phyloP scores from a whole-genome alignment of 2,329 filamentous ascomycete species.

The Monilinia laxa region DNA sequence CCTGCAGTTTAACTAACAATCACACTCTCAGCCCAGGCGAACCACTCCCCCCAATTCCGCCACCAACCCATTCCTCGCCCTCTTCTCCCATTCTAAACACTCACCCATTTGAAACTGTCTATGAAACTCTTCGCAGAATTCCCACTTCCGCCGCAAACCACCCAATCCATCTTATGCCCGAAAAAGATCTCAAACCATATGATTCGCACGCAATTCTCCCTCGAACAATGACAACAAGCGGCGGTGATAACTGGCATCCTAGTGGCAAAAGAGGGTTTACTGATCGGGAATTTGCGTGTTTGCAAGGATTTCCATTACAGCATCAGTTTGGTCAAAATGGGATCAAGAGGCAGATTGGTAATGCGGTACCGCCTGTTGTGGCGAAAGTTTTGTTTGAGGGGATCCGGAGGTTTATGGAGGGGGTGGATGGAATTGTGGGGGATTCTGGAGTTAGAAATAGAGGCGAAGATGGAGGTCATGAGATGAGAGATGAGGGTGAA shows the following conservation, averaged over 20 bases:
- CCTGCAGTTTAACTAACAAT: constrained; percentile 11
- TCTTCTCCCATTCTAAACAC: constrained; percentile 34
- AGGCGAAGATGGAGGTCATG: background rate
- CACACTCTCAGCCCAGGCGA: constrained; percentile 61
- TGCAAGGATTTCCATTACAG: constrained; percentile 66
- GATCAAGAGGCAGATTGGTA: constrained; percentile 68
- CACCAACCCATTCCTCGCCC: constrained; percentile 55
- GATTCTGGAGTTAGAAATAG: constrained; percentile 32
- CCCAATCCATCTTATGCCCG: constrained; percentile 27
- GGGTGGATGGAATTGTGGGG: constrained; percentile 31
- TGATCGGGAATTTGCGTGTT: constrained; percentile 59
- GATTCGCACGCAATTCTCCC: constrained; percentile 50
- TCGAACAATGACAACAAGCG: constrained; percentile 64
- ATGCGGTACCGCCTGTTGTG: constrained; percentile 69
- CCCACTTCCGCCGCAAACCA: constrained; percentile 43
- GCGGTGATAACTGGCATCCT: constrained; percentile 64
- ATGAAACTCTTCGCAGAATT: constrained; percentile 35
- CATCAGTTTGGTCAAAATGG: constrained; percentile 54
- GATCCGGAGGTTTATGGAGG: constrained; percentile 41
- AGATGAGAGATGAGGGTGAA: no score
- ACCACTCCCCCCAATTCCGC: constrained; percentile 63
- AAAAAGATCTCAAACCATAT: constrained; percentile 42
- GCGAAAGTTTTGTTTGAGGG: constrained; percentile 48
- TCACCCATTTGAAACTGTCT: constrained; percentile 47
- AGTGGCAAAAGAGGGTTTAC: constrained; percentile 63